phyloP scores from a whole-genome alignment of 495 filamentous ascomycete genomes.

The Tetracladium marchalianum region DNA sequence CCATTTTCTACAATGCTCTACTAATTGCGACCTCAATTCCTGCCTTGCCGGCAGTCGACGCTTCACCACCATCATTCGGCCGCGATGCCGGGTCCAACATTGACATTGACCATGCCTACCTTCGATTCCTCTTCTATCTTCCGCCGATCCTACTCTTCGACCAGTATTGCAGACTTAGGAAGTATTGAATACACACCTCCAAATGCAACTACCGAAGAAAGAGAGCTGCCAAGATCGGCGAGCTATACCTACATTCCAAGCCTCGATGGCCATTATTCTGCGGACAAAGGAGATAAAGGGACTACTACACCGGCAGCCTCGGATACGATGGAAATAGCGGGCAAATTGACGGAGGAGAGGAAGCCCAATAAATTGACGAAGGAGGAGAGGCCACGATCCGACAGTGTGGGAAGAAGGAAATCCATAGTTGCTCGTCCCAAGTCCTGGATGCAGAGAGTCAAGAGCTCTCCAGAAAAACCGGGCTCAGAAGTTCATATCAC shows the following conservation, averaged over 20 bases:
- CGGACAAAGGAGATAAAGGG: constrained; percentile 5
- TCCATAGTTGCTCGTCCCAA: constrained; percentile 21
- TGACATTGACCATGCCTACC: constrained; percentile 15
- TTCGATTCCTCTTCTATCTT: constrained; percentile 15
- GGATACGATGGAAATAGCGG: constrained; percentile 2
- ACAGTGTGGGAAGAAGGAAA: constrained; percentile 18
- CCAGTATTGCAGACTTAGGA: constrained; percentile 15
- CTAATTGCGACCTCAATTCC: too few species aligned
- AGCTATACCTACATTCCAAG: constrained; percentile 17
- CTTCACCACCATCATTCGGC: neutral
- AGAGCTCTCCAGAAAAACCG: constrained; percentile 18
- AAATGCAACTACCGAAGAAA: neutral
- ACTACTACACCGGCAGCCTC: neutral
- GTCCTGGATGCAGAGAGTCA: constrained; percentile 21
- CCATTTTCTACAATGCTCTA: too few species aligned
- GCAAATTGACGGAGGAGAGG: neutral
- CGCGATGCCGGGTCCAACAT: constrained; percentile 18
- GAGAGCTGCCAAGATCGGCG: constrained; percentile 18
- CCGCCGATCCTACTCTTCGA: constrained; percentile 18
- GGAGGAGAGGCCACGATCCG: constrained; percentile 15
- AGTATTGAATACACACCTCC: constrained; percentile 14
- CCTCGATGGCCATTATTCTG: constrained; percentile 2
- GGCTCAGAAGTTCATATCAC: constrained; percentile 5
- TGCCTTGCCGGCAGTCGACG: too few species aligned
- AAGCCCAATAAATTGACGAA: constrained; percentile 9